Evolutionary conservation across 441 rosid species (phyloP).

Genomic region (Eruca vesicaria): DNA sequence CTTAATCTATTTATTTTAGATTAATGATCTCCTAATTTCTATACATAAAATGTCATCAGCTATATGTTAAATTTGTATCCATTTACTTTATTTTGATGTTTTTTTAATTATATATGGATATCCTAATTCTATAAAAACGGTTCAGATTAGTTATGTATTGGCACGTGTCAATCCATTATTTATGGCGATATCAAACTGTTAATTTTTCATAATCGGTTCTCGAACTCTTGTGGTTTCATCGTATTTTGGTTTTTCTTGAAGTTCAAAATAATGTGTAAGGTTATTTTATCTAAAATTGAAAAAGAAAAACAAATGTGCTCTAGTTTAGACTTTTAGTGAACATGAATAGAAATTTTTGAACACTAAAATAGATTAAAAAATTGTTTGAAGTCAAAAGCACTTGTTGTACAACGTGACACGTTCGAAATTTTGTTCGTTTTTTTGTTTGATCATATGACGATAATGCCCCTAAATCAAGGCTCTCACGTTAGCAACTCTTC

Average conservation of each 20-base stretch:
- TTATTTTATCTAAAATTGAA: neutral
- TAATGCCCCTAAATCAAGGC: constrained; percentile 17
- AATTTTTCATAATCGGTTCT: too few relatives aligned
- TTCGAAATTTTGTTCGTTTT: constrained; percentile 14
- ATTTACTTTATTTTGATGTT: neutral
- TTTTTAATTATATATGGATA: too few relatives aligned
- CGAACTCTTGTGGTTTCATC: too few relatives aligned
- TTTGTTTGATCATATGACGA: neutral
- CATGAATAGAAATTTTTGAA: constrained; percentile 8
- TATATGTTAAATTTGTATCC: neutral
- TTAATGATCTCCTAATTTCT: neutral
- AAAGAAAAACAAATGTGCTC: neutral
- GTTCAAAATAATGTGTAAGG: neutral
- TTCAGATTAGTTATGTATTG: too few relatives aligned
- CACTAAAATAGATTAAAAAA: constrained; percentile 12
- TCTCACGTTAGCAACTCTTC: constrained; percentile 30
- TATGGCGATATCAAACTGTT: too few relatives aligned
- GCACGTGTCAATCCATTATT: too few relatives aligned
- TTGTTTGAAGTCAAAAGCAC: constrained; percentile 21
- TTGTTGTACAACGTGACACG: constrained; percentile 32
- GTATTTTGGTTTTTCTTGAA: neutral
- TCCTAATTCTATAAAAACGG: too few relatives aligned
- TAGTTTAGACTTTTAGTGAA: constrained; percentile 25
- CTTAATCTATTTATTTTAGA: neutral
- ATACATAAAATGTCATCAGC: neutral